A percentile compares a stretch with the other conserved stretches of the same genome.
Conservation (phyloP, 2,329 filamentous ascomycete species). For the Colletotrichum sp. region DNA sequence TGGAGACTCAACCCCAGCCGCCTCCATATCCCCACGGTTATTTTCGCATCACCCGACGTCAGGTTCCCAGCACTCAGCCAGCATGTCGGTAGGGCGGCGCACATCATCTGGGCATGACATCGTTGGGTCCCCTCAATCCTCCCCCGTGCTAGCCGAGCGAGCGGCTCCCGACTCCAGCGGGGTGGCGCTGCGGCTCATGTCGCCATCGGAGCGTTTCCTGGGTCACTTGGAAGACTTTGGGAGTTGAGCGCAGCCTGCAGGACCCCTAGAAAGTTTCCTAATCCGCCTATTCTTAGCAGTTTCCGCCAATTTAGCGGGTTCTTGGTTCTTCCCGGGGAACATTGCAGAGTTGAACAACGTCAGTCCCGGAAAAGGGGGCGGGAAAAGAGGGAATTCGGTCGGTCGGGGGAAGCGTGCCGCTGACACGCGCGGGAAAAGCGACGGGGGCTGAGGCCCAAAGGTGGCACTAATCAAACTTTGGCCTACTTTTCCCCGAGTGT, state of each 20-base stretch:
- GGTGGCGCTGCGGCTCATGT: not conserved
- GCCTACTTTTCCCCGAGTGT: not conserved
- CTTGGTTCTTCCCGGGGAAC: not conserved
- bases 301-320: not conserved
- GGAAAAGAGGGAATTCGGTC: not conserved
- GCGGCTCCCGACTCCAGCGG: not conserved
- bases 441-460: not conserved
- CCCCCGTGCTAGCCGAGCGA: not conserved
- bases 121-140: not conserved
- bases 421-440: not conserved
- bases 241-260: not conserved
- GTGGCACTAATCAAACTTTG: constrained; percentile 7
- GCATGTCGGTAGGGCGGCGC: not conserved
- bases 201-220: not conserved
- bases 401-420: not conserved
- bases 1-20: not conserved
- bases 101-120: constrained; percentile 3
- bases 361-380: not conserved
- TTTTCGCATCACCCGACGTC: not conserved
- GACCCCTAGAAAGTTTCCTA: not conserved
- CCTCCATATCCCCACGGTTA: not conserved
- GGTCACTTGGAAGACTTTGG: not conserved
- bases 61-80: not conserved
- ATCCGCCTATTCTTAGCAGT: constrained; percentile 2
- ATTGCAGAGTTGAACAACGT: not conserved